Conservation (phyloP, 148 eudicot genomes). For the Persicaria maculosa region DNA sequence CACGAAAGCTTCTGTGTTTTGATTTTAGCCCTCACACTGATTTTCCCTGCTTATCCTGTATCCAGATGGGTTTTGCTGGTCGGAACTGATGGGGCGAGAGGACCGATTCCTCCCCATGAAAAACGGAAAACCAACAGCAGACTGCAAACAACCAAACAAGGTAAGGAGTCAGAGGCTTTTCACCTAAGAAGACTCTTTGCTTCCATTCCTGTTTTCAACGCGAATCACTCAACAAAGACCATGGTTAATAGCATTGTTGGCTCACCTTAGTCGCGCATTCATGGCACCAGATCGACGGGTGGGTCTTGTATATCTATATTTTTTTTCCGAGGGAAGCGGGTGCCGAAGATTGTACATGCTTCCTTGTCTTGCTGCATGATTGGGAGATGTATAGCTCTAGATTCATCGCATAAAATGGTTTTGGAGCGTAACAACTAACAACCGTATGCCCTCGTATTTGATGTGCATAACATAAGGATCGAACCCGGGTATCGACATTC, state of each 20-base stretch:
- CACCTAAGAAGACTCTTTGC: too few relatives aligned
- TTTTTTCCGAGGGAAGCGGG: neutral
- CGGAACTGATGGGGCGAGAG: conserved; percentile 2
- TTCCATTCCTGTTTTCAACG: neutral
- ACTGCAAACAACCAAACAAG: neutral
- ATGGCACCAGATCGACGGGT: neutral
- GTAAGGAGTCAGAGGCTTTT: neutral
- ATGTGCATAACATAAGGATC: conserved; percentile 10
- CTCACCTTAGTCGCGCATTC: conserved; percentile 1
- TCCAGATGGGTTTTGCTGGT: neutral
- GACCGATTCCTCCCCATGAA: neutral
- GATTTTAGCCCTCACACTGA: neutral
- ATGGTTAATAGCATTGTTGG: neutral
- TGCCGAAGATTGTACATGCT: conserved; percentile 7
- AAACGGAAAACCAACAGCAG: neutral
- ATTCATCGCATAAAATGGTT: neutral
- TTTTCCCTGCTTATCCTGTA: neutral
- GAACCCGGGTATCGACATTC: neutral
- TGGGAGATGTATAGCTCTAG: conserved; percentile 2
- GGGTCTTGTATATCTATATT: neutral
- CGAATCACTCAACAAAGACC: neutral
- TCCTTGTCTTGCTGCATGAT: neutral
- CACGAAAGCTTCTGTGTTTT: neutral
- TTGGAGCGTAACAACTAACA: neutral
- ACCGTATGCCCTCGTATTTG: neutral